phyloP scores from a whole-genome alignment of 441 rosid species.

The Populus tomentosa region DNA sequence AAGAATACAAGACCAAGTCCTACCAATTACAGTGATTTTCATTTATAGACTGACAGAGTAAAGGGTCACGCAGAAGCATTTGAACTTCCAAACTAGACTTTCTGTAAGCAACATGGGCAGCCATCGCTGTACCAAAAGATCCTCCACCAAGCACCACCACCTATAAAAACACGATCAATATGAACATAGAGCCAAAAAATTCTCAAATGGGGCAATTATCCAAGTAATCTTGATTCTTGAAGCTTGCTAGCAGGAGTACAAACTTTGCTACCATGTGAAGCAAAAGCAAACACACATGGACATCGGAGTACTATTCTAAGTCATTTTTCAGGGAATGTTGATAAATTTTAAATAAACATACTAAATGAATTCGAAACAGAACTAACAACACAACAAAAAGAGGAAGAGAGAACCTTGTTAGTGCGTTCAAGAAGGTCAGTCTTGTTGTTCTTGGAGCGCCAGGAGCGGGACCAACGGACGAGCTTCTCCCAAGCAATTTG shows the following conservation, averaged over 20 bases:
- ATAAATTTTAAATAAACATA: too few species aligned
- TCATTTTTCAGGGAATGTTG: too few species aligned
- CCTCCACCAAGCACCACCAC: conserved; percentile 98
- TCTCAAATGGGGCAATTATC: neutral
- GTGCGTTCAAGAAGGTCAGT: conserved; percentile 74
- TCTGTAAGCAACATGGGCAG: conserved; percentile 76
- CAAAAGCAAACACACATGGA: too few species aligned
- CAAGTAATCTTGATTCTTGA: too few species aligned
- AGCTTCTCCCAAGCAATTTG: conserved; percentile 87
- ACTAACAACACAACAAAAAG: neutral
- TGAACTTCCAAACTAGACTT: conserved; percentile 67
- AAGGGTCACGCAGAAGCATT: conserved; percentile 76
- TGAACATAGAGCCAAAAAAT: neutral
- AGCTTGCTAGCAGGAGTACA: too few species aligned
- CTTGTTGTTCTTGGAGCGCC: conserved; percentile 61
- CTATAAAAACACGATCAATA: conserved; percentile 24
- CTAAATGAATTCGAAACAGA: too few species aligned
- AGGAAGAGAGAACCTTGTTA: conserved; percentile 45
- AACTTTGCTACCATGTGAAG: too few species aligned
- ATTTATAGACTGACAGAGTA: conserved; percentile 68
- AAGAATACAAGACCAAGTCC: neutral
- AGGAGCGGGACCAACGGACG: conserved; percentile 85
- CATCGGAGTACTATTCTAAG: too few species aligned
- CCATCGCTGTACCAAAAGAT: conserved; percentile 95
- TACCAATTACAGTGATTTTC: conserved; percentile 55